phyloP scores from a whole-genome alignment of 495 filamentous ascomycete species.

The Daldinia loculata region DNA sequence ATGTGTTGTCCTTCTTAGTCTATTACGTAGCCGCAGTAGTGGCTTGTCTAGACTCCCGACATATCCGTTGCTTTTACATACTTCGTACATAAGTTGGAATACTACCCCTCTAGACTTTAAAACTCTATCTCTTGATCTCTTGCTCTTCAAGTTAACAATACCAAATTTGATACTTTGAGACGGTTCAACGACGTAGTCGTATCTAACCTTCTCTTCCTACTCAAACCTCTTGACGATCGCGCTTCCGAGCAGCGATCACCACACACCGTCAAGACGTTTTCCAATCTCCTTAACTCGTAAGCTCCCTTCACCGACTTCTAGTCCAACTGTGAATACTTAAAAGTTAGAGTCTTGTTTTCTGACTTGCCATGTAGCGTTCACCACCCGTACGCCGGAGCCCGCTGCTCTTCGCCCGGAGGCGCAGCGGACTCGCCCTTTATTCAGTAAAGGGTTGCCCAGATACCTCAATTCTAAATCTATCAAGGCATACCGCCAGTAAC shows the following conservation, averaged over 20 bases:
- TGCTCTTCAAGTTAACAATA: background rate
- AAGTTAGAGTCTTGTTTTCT: conserved; percentile 10
- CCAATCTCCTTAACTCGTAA: conserved; percentile 89
- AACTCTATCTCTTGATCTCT: background rate
- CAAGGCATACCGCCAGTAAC: conserved; percentile 11
- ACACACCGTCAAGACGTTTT: conserved; percentile 82
- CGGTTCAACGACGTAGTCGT: conserved; percentile 8
- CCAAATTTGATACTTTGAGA: background rate
- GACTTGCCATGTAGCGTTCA: conserved; percentile 69
- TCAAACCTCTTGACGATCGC: conserved; percentile 55
- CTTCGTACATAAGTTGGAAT: conserved; percentile 8
- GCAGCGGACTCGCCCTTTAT: conserved; percentile 79
- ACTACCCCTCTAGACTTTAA: background rate
- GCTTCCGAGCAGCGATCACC: conserved; percentile 63
- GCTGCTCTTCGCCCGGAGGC: conserved; percentile 88
- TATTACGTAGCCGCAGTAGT: conserved; percentile 27
- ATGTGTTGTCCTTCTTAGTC: conserved; percentile 26
- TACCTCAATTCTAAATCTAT: conserved; percentile 42
- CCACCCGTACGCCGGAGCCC: conserved; percentile 97
- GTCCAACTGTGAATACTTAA: background rate
- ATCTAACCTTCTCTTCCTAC: conserved; percentile 1
- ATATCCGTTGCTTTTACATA: conserved; percentile 25
- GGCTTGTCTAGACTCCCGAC: conserved; percentile 23
- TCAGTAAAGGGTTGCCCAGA: conserved; percentile 61
- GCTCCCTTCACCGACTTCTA: conserved; percentile 41